phyloP scores from a whole-genome alignment of 495 filamentous ascomycete species.

The Cladorrhinum samala region DNA sequence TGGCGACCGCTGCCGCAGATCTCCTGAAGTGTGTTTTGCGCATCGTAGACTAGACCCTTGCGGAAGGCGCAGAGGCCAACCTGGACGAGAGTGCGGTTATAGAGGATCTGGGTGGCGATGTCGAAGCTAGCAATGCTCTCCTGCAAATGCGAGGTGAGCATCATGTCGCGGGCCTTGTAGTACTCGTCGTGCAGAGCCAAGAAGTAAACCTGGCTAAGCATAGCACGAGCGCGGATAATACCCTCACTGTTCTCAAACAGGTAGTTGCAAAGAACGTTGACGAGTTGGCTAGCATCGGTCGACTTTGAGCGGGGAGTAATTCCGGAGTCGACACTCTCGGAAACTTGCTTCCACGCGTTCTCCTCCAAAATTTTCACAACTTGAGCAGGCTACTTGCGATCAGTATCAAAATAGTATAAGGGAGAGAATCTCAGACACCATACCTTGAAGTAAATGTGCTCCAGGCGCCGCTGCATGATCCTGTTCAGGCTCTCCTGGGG shows the following conservation, averaged over 20 bases:
- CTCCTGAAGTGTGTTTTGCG: slow-evolving; percentile 92
- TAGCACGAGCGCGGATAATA: slow-evolving; percentile 90
- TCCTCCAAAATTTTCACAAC: slow-evolving; percentile 91
- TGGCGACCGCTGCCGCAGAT: slow-evolving; percentile 95
- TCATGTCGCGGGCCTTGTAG: slow-evolving; percentile 95
- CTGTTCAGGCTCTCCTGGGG: slow-evolving; percentile 83
- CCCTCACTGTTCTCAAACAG: slow-evolving; percentile 90
- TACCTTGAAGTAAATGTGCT: slow-evolving; percentile 98
- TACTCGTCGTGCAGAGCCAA: slow-evolving; percentile 94
- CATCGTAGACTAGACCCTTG: slow-evolving; percentile 91
- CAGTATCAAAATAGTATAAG: slow-evolving; percentile 12
- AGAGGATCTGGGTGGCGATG: slow-evolving; percentile 94
- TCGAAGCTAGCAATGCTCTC: slow-evolving; percentile 94
- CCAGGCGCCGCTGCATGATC: slow-evolving; percentile 84
- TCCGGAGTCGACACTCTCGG: slow-evolving; percentile 61
- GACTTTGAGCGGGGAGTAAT: slow-evolving; percentile 67
- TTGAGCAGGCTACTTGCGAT: slow-evolving; percentile 61
- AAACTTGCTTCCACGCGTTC: slow-evolving; percentile 81
- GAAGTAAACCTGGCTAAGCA: slow-evolving; percentile 98
- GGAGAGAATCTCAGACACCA: slow-evolving; percentile 12
- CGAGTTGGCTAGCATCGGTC: slow-evolving; percentile 62
- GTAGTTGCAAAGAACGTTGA: slow-evolving; percentile 88
- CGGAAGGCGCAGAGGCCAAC: slow-evolving; percentile 98
- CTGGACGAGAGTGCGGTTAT: slow-evolving; percentile 96
- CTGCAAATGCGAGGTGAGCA: slow-evolving; percentile 99